These are phyloP conservation scores for Stemphylium lycopersici DNA, from an alignment of 2,329 filamentous ascomycete species.

Conservation along the genomic window DNA sequence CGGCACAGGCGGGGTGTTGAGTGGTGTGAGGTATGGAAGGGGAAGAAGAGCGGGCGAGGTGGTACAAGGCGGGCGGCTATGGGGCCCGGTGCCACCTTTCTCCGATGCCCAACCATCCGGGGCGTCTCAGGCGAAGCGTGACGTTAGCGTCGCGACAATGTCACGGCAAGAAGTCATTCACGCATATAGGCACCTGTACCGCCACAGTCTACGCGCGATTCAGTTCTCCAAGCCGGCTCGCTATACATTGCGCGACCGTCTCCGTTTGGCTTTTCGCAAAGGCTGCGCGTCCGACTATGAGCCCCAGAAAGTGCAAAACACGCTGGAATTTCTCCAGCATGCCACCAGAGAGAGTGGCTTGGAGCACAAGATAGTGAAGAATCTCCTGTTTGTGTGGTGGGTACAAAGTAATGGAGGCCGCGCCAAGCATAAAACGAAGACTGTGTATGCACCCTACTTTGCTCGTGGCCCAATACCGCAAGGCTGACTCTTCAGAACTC, in stretches of 20 bases:
- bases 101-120: conserved; percentile 19
- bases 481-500: conserved; percentile 21
- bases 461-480: background rate
- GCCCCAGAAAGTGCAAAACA: conserved; percentile 63
- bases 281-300: conserved; percentile 39
- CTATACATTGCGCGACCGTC: conserved; percentile 62
- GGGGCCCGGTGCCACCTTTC: conserved; percentile 19
- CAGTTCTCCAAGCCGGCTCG: conserved; percentile 73
- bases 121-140: conserved; percentile 4
- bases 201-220: conserved; percentile 70
- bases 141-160: conserved; percentile 27
- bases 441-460: conserved; percentile 21
- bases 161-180: conserved; percentile 58
- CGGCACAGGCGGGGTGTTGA: conserved; percentile 26
- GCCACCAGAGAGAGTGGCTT: conserved; percentile 68
- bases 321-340: conserved; percentile 71
- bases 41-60: conserved; percentile 15
- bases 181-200: conserved; percentile 74
- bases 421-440: conserved; percentile 36
- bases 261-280: conserved; percentile 51
- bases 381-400: conserved; percentile 61
- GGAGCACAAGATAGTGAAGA: conserved; percentile 76
- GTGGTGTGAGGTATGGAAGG: conserved; percentile 13
- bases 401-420: conserved; percentile 47
- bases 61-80: conserved; percentile 1